phyloP scores from a whole-genome alignment of 169 alveolate species.

The Eimeria necatrix region DNA sequence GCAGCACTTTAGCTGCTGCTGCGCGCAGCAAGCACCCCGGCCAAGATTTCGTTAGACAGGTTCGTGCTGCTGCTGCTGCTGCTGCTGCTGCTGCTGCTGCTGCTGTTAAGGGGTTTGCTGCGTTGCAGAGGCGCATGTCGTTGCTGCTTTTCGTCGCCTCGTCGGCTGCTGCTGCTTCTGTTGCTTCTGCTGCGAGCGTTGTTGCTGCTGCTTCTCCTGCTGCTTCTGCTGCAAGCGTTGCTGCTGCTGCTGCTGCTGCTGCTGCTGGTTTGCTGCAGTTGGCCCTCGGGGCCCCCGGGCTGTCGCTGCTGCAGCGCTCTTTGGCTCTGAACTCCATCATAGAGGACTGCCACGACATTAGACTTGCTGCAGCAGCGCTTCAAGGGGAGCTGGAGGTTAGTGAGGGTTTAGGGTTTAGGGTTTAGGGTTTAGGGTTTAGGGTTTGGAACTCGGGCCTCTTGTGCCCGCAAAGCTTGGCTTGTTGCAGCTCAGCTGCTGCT shows the following conservation, averaged over 20 bases:
- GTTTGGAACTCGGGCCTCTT: background rate
- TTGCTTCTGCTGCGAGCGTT: background rate
- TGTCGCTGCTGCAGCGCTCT: slow-evolving; percentile 28
- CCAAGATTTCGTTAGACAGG: background rate
- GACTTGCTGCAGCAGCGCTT: slow-evolving; percentile 7
- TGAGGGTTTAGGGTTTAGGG: slow-evolving; percentile 11
- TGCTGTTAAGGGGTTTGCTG: background rate
- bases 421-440: slow-evolving; percentile 23
- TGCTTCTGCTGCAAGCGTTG: background rate
- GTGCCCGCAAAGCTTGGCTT: background rate
- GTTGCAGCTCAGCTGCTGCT: background rate
- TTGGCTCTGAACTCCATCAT: background rate
- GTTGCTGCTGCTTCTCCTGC: slow-evolving; percentile 24
- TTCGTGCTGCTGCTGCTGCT: slow-evolving; percentile 25
- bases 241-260: slow-evolving; percentile 39
- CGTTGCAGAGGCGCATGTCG: background rate
- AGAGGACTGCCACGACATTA: slow-evolving; percentile 44
- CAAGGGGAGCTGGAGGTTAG: slow-evolving; percentile 14
- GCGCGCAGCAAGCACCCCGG: background rate
- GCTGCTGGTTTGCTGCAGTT: slow-evolving; percentile 48
- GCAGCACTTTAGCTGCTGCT: background rate
- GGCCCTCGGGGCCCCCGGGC: slow-evolving; percentile 13
- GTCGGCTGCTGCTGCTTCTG: background rate
- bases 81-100: background rate
- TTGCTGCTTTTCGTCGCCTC: background rate